Evolutionary conservation across 164 flowering plant species (phyloP).

Genomic region (Cinnamomum micranthum): DNA sequence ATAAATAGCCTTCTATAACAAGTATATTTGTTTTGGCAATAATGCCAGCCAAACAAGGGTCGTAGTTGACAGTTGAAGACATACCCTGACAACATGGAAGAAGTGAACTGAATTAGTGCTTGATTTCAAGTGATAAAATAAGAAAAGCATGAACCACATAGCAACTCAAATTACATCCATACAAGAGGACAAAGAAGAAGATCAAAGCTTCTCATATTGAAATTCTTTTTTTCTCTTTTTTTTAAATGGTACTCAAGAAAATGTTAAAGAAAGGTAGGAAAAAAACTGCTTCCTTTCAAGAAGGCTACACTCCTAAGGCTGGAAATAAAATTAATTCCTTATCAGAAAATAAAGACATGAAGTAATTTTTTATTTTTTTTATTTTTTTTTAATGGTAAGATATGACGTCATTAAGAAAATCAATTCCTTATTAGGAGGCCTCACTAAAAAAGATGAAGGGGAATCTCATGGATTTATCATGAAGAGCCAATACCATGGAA

Average conservation of each 20-base stretch:
- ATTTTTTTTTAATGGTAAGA: no score
- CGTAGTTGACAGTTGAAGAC: slow-evolving; percentile 67
- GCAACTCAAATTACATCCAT: not conserved
- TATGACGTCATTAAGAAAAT: no score
- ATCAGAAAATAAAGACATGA: no score
- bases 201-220: not conserved
- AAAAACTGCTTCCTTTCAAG: no score
- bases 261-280: not conserved
- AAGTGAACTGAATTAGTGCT: not conserved
- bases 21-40: slow-evolving; percentile 74
- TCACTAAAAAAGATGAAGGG: no score
- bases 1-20: slow-evolving; percentile 92
- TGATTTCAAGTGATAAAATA: not conserved
- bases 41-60: slow-evolving; percentile 54
- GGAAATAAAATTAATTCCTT: not conserved
- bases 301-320: not conserved
- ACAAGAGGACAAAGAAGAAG: not conserved
- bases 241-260: no score
- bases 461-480: no score
- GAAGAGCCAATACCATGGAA: no score
- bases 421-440: no score
- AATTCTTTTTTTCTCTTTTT: not conserved
- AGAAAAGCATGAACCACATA: not conserved
- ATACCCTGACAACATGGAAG: slow-evolving; percentile 59
- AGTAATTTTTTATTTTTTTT: no score